phyloP scores from a whole-genome alignment of 2,329 filamentous ascomycete genomes.

The Trichoderma sp. region DNA sequence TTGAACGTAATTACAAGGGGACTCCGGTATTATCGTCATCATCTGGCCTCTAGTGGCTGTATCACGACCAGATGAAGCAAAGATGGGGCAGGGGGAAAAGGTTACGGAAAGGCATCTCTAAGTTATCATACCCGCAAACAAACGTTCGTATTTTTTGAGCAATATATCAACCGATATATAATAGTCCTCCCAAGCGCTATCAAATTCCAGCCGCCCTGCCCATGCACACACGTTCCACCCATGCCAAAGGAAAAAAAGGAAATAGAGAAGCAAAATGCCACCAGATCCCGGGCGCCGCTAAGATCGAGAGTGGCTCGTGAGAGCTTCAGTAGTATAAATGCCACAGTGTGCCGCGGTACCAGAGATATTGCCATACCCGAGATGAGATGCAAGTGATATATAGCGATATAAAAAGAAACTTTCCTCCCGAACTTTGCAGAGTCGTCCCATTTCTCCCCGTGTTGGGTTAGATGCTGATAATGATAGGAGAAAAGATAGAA shows the following conservation, averaged over 20 bases:
- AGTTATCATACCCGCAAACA: background rate
- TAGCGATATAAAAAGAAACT: background rate
- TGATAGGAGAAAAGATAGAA: background rate
- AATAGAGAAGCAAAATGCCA: slow-evolving; percentile 6
- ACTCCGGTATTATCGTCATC: background rate
- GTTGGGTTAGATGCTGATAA: background rate
- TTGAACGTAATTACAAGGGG: background rate
- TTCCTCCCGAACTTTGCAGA: background rate
- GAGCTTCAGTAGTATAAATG: slow-evolving; percentile 28
- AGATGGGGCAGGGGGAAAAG: background rate
- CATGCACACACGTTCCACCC: background rate
- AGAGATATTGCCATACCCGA: background rate
- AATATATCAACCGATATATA: background rate
- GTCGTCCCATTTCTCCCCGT: background rate
- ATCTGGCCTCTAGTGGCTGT: background rate
- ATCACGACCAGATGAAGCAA: background rate
- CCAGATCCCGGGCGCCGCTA: slow-evolving; percentile 18
- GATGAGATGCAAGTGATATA: background rate
- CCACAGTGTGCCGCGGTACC: slow-evolving; percentile 10
- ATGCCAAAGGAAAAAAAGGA: background rate
- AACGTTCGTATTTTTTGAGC: background rate
- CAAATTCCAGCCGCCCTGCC: background rate
- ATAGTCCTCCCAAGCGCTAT: background rate
- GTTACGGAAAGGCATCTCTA: background rate
- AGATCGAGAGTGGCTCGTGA: slow-evolving; percentile 30